Evolutionary conservation across 495 filamentous ascomycete genomes (phyloP).

Genomic region (Cudoniella acicularis): DNA sequence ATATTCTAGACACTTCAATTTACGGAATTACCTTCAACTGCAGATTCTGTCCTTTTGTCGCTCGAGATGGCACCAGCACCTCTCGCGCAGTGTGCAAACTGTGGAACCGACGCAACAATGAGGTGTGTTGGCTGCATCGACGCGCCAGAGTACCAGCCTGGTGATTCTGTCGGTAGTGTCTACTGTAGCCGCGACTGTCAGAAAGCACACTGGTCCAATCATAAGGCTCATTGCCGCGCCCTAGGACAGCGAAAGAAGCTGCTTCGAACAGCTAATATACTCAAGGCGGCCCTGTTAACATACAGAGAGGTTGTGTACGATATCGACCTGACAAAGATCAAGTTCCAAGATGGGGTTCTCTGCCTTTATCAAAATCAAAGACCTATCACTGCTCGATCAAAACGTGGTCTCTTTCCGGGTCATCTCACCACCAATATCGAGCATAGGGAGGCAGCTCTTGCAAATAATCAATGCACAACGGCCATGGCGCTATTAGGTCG

Average conservation of each 20-base stretch:
- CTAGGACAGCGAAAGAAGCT: not conserved
- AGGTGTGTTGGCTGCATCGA: not conserved
- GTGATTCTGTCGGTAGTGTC: not conserved
- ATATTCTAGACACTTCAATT: no score
- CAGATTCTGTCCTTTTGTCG: no score
- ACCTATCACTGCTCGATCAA: not conserved
- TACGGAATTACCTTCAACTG: no score
- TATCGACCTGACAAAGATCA: not conserved
- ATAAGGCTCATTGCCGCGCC: not conserved
- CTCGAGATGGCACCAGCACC: no score
- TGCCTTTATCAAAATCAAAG: not conserved
- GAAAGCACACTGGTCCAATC: not conserved
- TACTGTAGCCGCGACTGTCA: not conserved
- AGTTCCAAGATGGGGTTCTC: conserved; percentile 1
- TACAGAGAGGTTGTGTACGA: not conserved
- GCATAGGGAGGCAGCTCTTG: conserved; percentile 1
- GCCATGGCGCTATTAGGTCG: not conserved
- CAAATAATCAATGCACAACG: not conserved
- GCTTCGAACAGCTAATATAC: not conserved
- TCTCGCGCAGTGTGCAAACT: not conserved
- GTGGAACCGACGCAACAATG: not conserved
- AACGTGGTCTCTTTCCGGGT: not conserved
- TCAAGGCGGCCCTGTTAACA: not conserved
- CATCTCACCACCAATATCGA: not conserved
- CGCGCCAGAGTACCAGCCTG: not conserved